Evolutionary conservation across 306 rosid species (phyloP).

Genomic region (Hippophae tibetana): DNA sequence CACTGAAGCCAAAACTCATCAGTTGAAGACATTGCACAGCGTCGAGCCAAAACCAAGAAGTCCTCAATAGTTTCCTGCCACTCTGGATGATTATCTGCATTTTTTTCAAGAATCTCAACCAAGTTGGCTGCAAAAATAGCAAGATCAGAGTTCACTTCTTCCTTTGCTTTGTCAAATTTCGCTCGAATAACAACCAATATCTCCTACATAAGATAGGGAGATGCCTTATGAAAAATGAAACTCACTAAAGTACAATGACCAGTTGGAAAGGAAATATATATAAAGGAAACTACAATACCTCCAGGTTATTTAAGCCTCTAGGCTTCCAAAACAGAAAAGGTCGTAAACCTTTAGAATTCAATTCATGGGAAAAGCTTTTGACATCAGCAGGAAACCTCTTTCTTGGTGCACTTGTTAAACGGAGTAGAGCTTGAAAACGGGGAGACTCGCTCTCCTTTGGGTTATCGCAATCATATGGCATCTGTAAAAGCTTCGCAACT

Average conservation of each 20-base stretch:
- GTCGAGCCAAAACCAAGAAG: constrained; percentile 87
- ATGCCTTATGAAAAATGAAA: constrained; percentile 15
- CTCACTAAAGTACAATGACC: constrained; percentile 20
- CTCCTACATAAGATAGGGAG: constrained; percentile 52
- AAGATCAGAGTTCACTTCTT: constrained; percentile 80
- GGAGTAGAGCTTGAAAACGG: constrained; percentile 95
- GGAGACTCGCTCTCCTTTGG: constrained; percentile 99
- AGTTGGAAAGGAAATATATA: constrained; percentile 9
- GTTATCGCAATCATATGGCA: constrained; percentile 77
- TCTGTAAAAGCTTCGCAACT: constrained; percentile 33
- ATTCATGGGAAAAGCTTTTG: constrained; percentile 93
- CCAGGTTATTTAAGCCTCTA: constrained; percentile 83
- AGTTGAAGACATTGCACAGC: constrained; percentile 86
- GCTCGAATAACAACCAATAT: constrained; percentile 67
- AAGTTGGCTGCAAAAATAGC: constrained; percentile 94
- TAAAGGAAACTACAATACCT: constrained; percentile 43
- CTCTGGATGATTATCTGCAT: constrained; percentile 89
- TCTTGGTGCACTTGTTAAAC: constrained; percentile 91
- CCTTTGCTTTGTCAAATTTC: constrained; percentile 91
- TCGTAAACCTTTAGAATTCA: constrained; percentile 88
- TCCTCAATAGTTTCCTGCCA: constrained; percentile 96
- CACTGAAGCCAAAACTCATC: constrained; percentile 98
- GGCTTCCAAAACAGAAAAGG: constrained; percentile 97
- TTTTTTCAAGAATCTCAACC: constrained; percentile 86
- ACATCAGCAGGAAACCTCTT: constrained; percentile 80